Evolutionary conservation across 129 eudicot genomes (phyloP), one percentile per base, ranked within the genome.

Genomic region (Helianthus tuberosus): DNA sequence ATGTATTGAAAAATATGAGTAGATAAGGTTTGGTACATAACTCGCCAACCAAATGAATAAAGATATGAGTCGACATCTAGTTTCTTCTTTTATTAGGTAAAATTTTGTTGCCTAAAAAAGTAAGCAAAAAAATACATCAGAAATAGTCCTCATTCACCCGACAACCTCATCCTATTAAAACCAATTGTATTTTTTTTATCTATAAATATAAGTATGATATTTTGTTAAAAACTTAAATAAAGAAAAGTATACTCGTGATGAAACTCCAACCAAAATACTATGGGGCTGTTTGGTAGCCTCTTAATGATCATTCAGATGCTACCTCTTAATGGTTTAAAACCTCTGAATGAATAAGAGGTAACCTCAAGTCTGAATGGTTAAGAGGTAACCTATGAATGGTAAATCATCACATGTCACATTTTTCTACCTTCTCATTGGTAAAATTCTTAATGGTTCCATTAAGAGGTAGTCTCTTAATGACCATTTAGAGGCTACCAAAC

Each of bases 21-120:
- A 69, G 80, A 67, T 76, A 76, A 67, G 75, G 80, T 67, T 76
- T 76, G 80, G 80, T 67, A 29, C 44, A 16, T 76, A 57, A 16
- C n/a, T 46, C 46, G 50, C 80, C 74, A 55, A 76, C 74, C 80
- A 46, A 39, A 9, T 43, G 5, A 57, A 59, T 59, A 49, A 60
- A 60, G 67, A 57, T 66, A 66, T 41, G 49, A 66, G 80, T 25
- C 67, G 66, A 76, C 55, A 64, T 75, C 53, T 36, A 35, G 41
- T 50, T 63, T 75, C 29, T 75, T 65, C 54, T 25, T 55, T 54
- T 25, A 43, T 54, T 76, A 41, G 58, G 60, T 67, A 39, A 66
- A 75, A 8, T 41, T 25, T 41, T 15, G 14, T 66, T 60, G 72
- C 32, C 43, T 15, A 36, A 32, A 44, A 66, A 54, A 55, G 59